Evolutionary conservation across 345 rosid species (phyloP).

Genomic region (Linum tenue): DNA sequence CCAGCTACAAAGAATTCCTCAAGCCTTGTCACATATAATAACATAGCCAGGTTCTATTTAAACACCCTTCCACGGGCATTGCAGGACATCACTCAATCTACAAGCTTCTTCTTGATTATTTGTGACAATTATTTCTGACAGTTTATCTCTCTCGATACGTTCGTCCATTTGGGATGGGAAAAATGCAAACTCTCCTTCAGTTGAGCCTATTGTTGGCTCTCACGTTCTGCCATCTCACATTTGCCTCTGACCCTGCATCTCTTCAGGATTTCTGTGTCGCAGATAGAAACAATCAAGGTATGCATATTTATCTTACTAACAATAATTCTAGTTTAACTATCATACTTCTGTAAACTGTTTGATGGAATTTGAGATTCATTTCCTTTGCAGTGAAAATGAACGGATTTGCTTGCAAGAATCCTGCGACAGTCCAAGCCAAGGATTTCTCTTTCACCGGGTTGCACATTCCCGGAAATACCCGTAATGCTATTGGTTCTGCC

Average conservation of each 20-base stretch:
- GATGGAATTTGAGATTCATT: too few species aligned
- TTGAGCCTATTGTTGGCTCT: not conserved
- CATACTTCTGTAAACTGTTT: not conserved
- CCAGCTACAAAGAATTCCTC: too few species aligned
- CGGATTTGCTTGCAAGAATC: not conserved
- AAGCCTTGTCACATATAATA: too few species aligned
- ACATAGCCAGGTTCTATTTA: too few species aligned
- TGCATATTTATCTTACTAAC: too few species aligned
- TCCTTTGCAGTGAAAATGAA: not conserved
- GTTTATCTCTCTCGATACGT: too few species aligned
- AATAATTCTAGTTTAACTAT: not conserved
- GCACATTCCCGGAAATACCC: not conserved
- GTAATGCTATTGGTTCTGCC: not conserved
- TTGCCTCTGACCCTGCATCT: not conserved
- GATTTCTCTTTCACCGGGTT: not conserved
- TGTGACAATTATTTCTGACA: too few species aligned
- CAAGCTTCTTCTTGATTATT: too few species aligned
- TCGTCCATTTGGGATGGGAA: too few species aligned
- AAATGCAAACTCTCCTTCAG: too few species aligned
- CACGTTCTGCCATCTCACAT: not conserved
- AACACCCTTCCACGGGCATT: too few species aligned
- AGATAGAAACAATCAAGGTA: not conserved
- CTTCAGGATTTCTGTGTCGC: not conserved
- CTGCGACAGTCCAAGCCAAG: not conserved
- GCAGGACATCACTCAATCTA: too few species aligned